Base-by-base conservation (phyloP, 305 asterid species). In the Solanum hybrid region DNA sequence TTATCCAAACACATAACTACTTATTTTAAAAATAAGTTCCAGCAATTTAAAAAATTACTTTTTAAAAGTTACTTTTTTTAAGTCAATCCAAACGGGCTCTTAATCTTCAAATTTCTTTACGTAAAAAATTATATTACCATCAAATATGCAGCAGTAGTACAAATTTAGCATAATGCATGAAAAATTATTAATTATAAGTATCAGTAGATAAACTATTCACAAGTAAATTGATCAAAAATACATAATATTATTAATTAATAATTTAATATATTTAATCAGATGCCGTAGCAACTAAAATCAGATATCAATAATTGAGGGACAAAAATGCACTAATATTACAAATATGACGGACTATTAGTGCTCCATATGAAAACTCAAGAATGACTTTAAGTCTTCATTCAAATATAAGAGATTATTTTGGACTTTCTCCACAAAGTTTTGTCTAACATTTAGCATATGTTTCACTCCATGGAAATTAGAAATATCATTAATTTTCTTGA, bases 41-140 rank as follows among this genome's bases (percentile, higher is more conserved):
- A 27, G 29, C 29, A 27, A 1, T 27, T 27, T 27, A n/a, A n/a
- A n/a, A n/a, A n/a, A n/a, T n/a, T n/a, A n/a, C n/a, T n/a, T n/a
- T n/a, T n/a, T n/a, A 27, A 27, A 27, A 27, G 29, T 27, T 27
- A 27, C 29, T 27, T 27, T 27, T 27, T 27, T 27, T 27, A 27
- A 27, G 29, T 27, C 29, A 27, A 27, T 27, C 29, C 29, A 27
- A 27, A 27, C 29, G 29, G 29, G 2, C 29, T 27, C 29, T 27
- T n/a, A n/a, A 51, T 2, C 1, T 51, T 51, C 0, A 1, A 15
- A 1, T 51, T 51, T 51, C 0, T 75, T 15, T 19, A 75, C 2
- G 0, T 31, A 75, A 2, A 1, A 15, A 31, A 75, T 7, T 31
- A 7, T 17, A 17, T 31, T 31, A 31, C 13, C n/a, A 3, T 75